phyloP scores from a whole-genome alignment of 169 alveolate genomes.

The Plasmodium cynomolgi region DNA sequence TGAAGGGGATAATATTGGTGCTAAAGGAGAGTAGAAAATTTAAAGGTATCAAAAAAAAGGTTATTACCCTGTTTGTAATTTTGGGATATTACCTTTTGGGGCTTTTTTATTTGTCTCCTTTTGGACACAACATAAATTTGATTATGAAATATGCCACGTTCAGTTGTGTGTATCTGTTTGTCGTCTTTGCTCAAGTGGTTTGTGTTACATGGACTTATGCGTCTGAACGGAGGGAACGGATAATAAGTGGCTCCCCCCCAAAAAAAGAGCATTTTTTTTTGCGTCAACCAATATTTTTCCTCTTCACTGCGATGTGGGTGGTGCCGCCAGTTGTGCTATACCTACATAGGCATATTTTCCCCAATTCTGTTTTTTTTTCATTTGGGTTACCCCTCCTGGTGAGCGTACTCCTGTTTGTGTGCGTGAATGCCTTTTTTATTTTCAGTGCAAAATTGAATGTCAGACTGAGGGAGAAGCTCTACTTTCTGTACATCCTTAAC shows the following conservation, averaged over 20 bases:
- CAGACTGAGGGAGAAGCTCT: conserved; percentile 6
- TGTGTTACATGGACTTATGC: conserved; percentile 55
- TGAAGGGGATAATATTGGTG: conserved; percentile 45
- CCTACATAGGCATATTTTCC: background rate
- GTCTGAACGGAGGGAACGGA: background rate
- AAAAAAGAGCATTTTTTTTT: background rate
- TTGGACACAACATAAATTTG: background rate
- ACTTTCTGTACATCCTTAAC: conserved; percentile 16
- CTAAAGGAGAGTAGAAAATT: conserved; percentile 63
- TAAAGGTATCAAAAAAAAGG: conserved; percentile 19
- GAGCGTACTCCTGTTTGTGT: background rate
- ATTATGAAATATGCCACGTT: background rate
- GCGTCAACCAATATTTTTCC: background rate
- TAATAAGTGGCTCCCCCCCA: background rate
- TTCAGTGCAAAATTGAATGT: background rate
- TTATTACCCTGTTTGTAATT: conserved; percentile 25
- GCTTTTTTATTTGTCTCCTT: background rate
- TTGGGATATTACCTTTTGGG: conserved; percentile 18
- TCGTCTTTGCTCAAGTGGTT: conserved; percentile 14
- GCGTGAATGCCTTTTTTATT: background rate
- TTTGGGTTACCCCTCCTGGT: background rate
- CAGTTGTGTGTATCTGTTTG: conserved; percentile 35
- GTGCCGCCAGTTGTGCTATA: background rate
- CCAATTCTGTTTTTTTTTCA: background rate
- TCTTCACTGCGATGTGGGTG: background rate